Evolutionary conservation across 805 yeast species (phyloP), one percentile per base, ranked within the genome.

Genomic region (Maudiozyma saulgeensis): DNA sequence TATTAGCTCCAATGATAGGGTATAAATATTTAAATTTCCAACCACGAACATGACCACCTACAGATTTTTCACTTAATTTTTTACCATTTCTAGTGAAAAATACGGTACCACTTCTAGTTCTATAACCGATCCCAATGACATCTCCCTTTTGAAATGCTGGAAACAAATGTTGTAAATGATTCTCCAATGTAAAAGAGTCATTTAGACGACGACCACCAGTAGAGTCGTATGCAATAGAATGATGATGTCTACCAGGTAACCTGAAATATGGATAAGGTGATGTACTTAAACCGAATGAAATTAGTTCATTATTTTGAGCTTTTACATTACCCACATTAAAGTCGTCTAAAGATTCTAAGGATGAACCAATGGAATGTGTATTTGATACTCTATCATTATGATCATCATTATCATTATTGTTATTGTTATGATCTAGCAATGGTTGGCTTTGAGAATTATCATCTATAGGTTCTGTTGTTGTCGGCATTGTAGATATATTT

Each of bases 21-120:
- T 78, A 93, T 32, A 93, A 53, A 58, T 83, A 78, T 55, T 78
- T 81, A 54, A 79, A 72, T 54, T 78, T 82, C 74, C 88, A 82
- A 44, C 87, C 81, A 56, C 78, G 82, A 32, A 82, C 67, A 59
- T 85, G 93, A 2, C 91, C 91, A 12, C 91, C 93, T 35, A 88
- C 74, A 46, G 81, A 81, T 47, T 86, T 82, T 61, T 90, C 97
- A 38, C 79, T 78, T 25, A 93, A 69, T 61, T 87, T 88, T 63
- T 88, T 88, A 28, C 99, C 99, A 59, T 93, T 93, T 56, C 96
- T 77, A 0, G 99, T 93, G 73, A 90, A 93, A 60, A 93, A 93
- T 0, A 93, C 76, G 0, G 96, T 82, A 2, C 97, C 96, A 16
- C 87, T 74, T 43, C 88, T 73, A 2, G 87, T 80, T 51, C 91